A percentile compares a stretch with the other conserved stretches of the same genome.
These are phyloP conservation scores for Plicaturopsis crispa DNA, from an alignment of 768 basidiomycete species.

Conservation along the genomic window DNA sequence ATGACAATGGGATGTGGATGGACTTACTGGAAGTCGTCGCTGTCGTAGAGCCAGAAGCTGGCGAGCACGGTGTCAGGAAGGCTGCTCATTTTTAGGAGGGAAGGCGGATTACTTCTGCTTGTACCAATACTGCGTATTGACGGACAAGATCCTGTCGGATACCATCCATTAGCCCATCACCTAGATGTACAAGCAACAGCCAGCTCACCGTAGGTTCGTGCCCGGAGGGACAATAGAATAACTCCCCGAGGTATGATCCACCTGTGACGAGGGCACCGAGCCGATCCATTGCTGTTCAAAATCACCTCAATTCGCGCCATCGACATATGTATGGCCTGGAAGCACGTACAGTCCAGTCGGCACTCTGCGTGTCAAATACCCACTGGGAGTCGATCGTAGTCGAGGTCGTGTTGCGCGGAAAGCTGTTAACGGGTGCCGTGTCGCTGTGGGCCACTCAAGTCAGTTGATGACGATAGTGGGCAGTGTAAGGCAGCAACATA, in stretches of 20 bases:
- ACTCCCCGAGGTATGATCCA: constrained; percentile 43
- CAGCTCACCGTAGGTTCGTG: constrained; percentile 42
- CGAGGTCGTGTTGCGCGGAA: constrained; percentile 40
- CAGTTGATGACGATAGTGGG: too few relatives aligned
- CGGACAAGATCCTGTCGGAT: constrained; percentile 48
- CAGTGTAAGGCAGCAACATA: too few relatives aligned
- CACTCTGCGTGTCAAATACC: constrained; percentile 46
- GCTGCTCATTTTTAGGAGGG: not conserved
- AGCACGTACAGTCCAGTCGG: constrained; percentile 37
- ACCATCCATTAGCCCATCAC: too few relatives aligned
- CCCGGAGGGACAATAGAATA: constrained; percentile 42
- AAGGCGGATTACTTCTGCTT: constrained; percentile 37
- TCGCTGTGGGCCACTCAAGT: too few relatives aligned
- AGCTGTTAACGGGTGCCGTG: constrained; percentile 47
- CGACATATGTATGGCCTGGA: not conserved
- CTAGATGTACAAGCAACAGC: too few relatives aligned
- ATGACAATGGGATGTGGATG: not conserved
- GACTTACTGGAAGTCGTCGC: constrained; percentile 35
- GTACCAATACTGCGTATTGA: constrained; percentile 60
- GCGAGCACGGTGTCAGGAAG: not conserved
- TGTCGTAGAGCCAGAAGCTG: constrained; percentile 58
- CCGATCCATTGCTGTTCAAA: constrained; percentile 38
- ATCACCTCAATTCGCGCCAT: not conserved
- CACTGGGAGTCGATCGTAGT: constrained; percentile 34
- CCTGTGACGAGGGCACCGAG: constrained; percentile 30